Evolutionary conservation across 768 basidiomycete species (phyloP), one percentile per base, ranked within the genome.

Genomic region (Tricholoma flavovirens): DNA sequence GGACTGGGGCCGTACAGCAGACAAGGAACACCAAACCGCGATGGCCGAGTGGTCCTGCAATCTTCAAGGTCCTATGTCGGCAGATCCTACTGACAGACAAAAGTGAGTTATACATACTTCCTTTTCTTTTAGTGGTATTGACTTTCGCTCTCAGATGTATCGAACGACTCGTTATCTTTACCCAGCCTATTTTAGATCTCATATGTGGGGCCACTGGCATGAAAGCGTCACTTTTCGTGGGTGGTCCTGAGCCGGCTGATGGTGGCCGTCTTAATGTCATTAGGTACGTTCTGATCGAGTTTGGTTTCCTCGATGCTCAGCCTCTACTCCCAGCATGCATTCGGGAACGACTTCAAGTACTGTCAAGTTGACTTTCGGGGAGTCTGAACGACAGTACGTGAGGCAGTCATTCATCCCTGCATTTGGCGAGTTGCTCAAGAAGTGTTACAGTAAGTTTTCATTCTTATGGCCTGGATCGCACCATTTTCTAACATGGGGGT

Each of bases 301-400:
- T 24, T 50, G 9, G 11, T 5, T 30, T 30, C 8, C 49, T 5
- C 14, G 26, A n/a, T 24, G 5, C 15, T 24, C 15, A 45, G 2
- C 4, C 3, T 45, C 0, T 33, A 32, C 26, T 17, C n/a, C 11
- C 48, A 67, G 66, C 38, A 48, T 66, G 12, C 61, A 67, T 36
- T 64, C 62, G 5, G 64, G 66, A 8, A 50, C 33, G n/a, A 60
- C 57, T 2, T 36, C 43, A 6, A 64, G 66, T 1, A 36, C 55
- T 24, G 43, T 66, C 7, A 40, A 56, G 10, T 55, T 62, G 60
- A 61, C 59, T 24, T 67, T 66, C 24, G 59, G 63, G 8, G 24
- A 49, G 9, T 36, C 59, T 9, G 62, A 66, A 49, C 40, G 55
- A 7, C 30, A 9, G 4, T 21, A n/a, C 2, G 56, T 56, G 50